Evolutionary conservation across 768 basidiomycete genomes (phyloP).

Genomic region (Lactarius akahatsu): DNA sequence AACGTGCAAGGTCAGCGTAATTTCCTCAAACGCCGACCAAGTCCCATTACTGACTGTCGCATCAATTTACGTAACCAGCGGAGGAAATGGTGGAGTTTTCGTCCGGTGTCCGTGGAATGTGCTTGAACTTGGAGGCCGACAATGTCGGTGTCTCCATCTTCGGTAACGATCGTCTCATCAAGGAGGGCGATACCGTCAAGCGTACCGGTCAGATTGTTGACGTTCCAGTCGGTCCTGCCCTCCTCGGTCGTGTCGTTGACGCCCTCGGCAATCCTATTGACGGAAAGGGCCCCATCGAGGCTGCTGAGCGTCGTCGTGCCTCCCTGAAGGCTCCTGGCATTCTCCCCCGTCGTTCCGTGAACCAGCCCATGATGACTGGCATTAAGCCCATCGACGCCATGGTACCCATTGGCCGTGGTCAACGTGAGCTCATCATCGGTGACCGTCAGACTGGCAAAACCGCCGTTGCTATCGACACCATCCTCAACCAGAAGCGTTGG

Average conservation of each 20-base stretch:
- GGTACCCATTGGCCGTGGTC: slow-evolving; percentile 99
- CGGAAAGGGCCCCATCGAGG: slow-evolving; percentile 96
- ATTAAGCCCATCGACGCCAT: slow-evolving; percentile 99
- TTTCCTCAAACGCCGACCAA: slow-evolving; percentile 30
- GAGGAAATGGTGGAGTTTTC: slow-evolving; percentile 99
- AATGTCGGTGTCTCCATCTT: slow-evolving; percentile 99
- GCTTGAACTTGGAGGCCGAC: slow-evolving; percentile 99
- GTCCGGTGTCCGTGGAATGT: slow-evolving; percentile 99
- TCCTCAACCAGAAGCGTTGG: slow-evolving; percentile 99
- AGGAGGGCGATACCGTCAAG: slow-evolving; percentile 99
- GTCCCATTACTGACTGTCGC: slow-evolving; percentile 31
- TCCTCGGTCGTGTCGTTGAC: slow-evolving; percentile 99
- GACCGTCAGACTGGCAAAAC: slow-evolving; percentile 99
- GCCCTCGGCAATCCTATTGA: slow-evolving; percentile 99
- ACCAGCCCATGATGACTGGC: slow-evolving; percentile 99
- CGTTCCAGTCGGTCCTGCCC: slow-evolving; percentile 95
- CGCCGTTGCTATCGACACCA: slow-evolving; percentile 99
- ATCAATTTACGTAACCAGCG: slow-evolving; percentile 47
- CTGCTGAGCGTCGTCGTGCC: slow-evolving; percentile 92
- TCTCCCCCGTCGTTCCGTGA: slow-evolving; percentile 97
- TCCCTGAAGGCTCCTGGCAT: slow-evolving; percentile 99
- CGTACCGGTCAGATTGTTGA: slow-evolving; percentile 99
- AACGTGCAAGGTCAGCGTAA: slow-evolving; percentile 84
- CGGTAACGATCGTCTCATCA: slow-evolving; percentile 96
- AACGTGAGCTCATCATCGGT: slow-evolving; percentile 99